Evolutionary conservation across 2,329 filamentous ascomycete species (phyloP).

Genomic region (Aspergillus calidoustus): DNA sequence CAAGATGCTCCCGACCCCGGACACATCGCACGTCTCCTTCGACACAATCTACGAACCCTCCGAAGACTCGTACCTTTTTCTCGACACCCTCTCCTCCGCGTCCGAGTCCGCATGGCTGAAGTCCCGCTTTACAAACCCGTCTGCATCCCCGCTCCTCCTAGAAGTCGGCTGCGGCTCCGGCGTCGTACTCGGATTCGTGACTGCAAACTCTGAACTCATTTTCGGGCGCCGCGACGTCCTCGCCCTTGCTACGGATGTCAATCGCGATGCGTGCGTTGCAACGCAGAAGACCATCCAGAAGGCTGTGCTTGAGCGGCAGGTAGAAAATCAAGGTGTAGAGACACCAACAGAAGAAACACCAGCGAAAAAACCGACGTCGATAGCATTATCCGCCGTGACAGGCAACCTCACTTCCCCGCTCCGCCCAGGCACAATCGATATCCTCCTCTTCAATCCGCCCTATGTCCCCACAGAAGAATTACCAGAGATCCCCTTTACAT

Average conservation of each 20-base stretch:
- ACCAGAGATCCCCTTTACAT: constrained; percentile 49
- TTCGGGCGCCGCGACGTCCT: constrained; percentile 74
- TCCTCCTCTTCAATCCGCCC: constrained; percentile 94
- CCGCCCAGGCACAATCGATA: constrained; percentile 66
- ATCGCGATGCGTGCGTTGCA: constrained; percentile 78
- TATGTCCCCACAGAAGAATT: constrained; percentile 87
- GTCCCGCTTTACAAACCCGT: constrained; percentile 57
- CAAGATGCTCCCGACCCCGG: constrained; percentile 82
- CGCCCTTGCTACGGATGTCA: constrained; percentile 81
- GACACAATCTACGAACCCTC: constrained; percentile 91
- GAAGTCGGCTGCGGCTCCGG: constrained; percentile 93
- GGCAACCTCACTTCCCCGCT: constrained; percentile 72
- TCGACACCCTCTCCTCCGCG: constrained; percentile 82
- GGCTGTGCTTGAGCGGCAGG: constrained; percentile 50
- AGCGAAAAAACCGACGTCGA: constrained; percentile 3
- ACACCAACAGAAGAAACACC: background rate
- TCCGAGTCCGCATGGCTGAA: constrained; percentile 72
- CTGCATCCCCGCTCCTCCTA: constrained; percentile 64
- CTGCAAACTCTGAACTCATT: constrained; percentile 72
- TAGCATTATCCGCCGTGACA: constrained; percentile 47
- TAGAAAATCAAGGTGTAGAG: background rate
- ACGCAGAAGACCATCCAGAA: constrained; percentile 69
- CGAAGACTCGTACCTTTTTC: constrained; percentile 91
- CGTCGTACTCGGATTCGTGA: constrained; percentile 86
- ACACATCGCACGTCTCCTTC: constrained; percentile 88